Conservation (phyloP, 345 rosid species). For the Arabis alpina region DNA sequence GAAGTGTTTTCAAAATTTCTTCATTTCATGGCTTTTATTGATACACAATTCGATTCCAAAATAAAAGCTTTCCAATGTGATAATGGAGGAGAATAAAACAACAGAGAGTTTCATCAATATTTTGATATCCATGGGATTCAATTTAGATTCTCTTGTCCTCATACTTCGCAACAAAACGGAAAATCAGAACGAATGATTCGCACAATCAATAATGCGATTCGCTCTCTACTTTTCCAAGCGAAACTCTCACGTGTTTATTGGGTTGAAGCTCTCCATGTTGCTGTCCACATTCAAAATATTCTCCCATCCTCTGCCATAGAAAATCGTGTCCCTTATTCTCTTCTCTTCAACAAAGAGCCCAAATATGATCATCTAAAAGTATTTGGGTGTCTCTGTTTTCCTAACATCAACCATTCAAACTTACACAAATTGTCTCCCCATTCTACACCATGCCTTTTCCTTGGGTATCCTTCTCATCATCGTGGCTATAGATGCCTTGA, state of each 20-base stretch:
- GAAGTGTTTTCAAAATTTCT: neutral
- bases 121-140: neutral
- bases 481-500: neutral
- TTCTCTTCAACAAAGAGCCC: neutral
- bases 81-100: neutral
- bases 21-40: neutral
- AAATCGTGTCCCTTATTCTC: neutral
- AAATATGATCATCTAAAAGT: neutral
- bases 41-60: neutral
- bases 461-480: neutral
- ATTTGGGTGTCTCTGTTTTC: neutral
- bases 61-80: neutral
- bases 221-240: neutral
- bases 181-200: neutral
- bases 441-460: neutral
- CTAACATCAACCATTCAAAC: neutral
- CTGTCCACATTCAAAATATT: neutral
- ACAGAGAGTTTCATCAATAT: neutral
- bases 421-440: neutral
- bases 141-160: neutral
- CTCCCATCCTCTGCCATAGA: fast-evolving
- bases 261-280: neutral
- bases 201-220: neutral
- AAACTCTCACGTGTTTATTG: neutral
- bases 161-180: neutral